Percentiles rank a stretch among this genome's conserved stretches.
phyloP scores from a whole-genome alignment of 345 rosid species.

The Pseudoturritis turrita region DNA sequence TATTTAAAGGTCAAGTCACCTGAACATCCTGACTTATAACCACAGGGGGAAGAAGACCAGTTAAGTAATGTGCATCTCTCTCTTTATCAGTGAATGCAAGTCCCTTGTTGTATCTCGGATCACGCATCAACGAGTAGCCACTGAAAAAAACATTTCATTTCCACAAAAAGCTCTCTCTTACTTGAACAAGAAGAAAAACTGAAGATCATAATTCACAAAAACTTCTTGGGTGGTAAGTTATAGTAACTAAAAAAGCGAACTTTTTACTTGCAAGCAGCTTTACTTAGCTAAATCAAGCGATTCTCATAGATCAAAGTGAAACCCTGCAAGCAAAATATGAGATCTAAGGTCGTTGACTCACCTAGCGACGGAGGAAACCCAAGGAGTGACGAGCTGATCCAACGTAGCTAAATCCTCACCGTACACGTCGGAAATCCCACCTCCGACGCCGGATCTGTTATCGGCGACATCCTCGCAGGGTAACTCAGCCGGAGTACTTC shows the following conservation, averaged over 20 bases:
- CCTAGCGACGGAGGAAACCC: slow-evolving; percentile 91
- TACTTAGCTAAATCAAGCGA: background rate
- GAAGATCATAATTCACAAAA: background rate
- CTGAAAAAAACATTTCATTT: slow-evolving; percentile 34
- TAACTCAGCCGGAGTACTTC: slow-evolving; percentile 25
- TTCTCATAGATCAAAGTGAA: background rate
- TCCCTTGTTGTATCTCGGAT: slow-evolving; percentile 92
- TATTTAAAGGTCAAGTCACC: slow-evolving; percentile 34
- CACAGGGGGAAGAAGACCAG: slow-evolving; percentile 93
- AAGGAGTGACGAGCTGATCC: slow-evolving; percentile 91
- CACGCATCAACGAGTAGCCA: slow-evolving; percentile 88
- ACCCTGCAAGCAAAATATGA: background rate
- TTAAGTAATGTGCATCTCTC: slow-evolving; percentile 92
- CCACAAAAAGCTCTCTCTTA: background rate
- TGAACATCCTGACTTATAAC: slow-evolving; percentile 66
- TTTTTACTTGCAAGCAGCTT: background rate
- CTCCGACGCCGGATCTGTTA: slow-evolving; percentile 37
- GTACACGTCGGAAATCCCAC: slow-evolving; percentile 63
- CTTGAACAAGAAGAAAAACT: background rate
- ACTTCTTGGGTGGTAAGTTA: background rate
- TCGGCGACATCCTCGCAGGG: slow-evolving; percentile 39
- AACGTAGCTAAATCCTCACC: slow-evolving; percentile 80
- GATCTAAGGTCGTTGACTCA: slow-evolving; percentile 22
- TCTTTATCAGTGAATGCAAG: slow-evolving; percentile 78
- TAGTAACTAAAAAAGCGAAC: background rate